A percentile compares a stretch with the other conserved stretches of the same genome.
phyloP scores from a whole-genome alignment of 805 yeast species.

The Hermanozyma aechmeae region DNA sequence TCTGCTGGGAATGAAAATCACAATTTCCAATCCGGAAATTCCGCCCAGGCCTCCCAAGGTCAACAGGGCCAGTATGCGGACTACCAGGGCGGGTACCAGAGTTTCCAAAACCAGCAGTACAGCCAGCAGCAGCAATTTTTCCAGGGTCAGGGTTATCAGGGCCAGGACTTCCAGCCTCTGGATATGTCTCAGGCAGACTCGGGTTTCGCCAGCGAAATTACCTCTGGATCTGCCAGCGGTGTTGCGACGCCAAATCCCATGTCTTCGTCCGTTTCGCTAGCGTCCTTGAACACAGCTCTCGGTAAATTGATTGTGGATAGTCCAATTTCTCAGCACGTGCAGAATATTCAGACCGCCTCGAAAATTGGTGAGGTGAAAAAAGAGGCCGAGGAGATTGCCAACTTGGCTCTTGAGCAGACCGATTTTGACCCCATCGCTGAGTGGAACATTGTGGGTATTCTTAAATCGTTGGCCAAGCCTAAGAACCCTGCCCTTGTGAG shows the following conservation, averaged over 20 bases:
- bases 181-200: constrained; percentile 8
- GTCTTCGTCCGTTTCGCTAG: constrained; percentile 61
- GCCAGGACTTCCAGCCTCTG: constrained; percentile 3
- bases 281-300: constrained; percentile 65
- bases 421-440: constrained; percentile 37
- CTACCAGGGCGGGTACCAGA: constrained; percentile 1
- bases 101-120: background rate
- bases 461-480: constrained; percentile 59
- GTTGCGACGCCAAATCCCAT: constrained; percentile 20
- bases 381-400: constrained; percentile 43
- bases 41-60: background rate
- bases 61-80: constrained; percentile 1
- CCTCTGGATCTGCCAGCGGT: constrained; percentile 13
- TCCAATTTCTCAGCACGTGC: constrained; percentile 57
- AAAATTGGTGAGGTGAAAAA: constrained; percentile 46
- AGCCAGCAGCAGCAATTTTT: constrained; percentile 1
- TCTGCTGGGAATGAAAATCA: constrained; percentile 5
- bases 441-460: constrained; percentile 57
- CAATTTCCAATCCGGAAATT: no score
- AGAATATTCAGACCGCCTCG: constrained; percentile 40
- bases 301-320: constrained; percentile 45
- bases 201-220: constrained; percentile 23
- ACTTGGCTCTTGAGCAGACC: constrained; percentile 31
- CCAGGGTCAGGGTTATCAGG: constrained; percentile 4
- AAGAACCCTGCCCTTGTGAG: constrained; percentile 68